phyloP scores from a whole-genome alignment of 108 stramenopile genomes.

The Ochromonas danica region DNA sequence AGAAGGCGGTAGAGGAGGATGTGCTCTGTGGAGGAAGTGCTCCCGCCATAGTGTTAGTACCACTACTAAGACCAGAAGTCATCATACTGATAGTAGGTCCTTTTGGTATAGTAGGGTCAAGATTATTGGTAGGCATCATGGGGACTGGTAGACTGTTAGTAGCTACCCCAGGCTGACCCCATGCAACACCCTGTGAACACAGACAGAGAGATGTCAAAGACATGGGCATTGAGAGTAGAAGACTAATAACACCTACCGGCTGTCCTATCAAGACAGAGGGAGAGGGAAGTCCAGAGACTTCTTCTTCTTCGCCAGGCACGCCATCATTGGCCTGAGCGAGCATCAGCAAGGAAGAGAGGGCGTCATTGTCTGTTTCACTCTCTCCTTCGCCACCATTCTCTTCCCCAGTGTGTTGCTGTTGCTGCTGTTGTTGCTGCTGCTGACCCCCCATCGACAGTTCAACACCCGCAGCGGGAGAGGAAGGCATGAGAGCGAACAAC shows the following conservation, averaged over 20 bases:
- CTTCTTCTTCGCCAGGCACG: too few relatives aligned
- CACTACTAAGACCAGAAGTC: not conserved
- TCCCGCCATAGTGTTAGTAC: not conserved
- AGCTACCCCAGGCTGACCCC: not conserved
- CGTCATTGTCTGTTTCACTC: constrained; percentile 9
- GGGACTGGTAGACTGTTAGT: not conserved
- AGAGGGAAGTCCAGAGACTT: too few relatives aligned
- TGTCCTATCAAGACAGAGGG: too few relatives aligned
- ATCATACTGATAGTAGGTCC: not conserved
- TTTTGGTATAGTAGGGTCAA: not conserved
- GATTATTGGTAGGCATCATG: not conserved
- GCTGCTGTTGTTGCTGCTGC: too few relatives aligned
- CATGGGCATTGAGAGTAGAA: too few relatives aligned
- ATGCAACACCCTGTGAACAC: not conserved
- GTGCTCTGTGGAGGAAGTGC: not conserved
- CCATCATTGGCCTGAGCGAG: not conserved
- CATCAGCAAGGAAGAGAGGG: constrained; percentile 9
- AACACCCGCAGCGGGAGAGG: too few relatives aligned
- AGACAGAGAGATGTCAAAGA: too few relatives aligned
- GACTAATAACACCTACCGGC: too few relatives aligned
- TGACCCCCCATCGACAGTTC: too few relatives aligned
- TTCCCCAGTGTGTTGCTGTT: too few relatives aligned
- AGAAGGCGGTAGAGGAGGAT: not conserved
- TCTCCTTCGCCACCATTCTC: too few relatives aligned
- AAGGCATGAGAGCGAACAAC: too few relatives aligned